These are phyloP conservation scores for Musa acuminata DNA, from an alignment of 176 grass and related monocot species.

Conservation along the genomic window DNA sequence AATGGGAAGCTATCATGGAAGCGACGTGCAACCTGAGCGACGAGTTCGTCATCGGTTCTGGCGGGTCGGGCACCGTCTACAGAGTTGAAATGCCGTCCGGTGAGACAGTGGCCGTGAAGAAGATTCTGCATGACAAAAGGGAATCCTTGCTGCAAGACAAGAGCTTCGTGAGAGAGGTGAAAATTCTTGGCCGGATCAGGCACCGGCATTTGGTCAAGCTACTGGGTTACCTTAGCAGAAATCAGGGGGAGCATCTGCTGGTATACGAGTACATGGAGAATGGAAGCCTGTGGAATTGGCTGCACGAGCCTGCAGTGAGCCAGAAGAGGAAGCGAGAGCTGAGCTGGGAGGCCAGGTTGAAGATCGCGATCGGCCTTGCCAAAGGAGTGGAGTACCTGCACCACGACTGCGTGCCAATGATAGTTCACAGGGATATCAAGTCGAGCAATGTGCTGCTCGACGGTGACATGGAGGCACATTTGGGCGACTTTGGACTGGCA, in stretches of 20 bases:
- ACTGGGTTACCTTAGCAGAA: conserved; percentile 54
- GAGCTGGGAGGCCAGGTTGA: conserved; percentile 63
- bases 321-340: conserved; percentile 38
- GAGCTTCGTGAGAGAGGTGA: conserved; percentile 74
- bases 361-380: conserved; percentile 54
- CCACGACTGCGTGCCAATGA: conserved; percentile 70
- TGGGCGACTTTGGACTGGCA: conserved; percentile 90
- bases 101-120: conserved; percentile 87
- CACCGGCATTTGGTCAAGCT: conserved; percentile 97
- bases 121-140: conserved; percentile 42
- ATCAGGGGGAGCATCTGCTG: conserved; percentile 41
- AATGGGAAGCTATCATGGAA: conserved; percentile 95
- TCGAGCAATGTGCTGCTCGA: conserved; percentile 90
- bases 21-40: conserved; percentile 76
- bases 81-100: conserved; percentile 53
- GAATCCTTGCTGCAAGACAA: conserved; percentile 48
- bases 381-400: conserved; percentile 90
- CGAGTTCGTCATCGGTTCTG: conserved; percentile 66
- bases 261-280: conserved; percentile 99
- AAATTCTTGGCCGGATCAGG: conserved; percentile 60
- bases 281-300: conserved; percentile 82
- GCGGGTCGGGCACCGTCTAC: conserved; percentile 84
- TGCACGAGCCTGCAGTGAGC: conserved; percentile 40
- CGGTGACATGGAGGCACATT: conserved; percentile 85
- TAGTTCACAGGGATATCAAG: conserved; percentile 86